Conservation (phyloP, 2,329 filamentous ascomycete genomes). For the Penicillium glabrum region DNA sequence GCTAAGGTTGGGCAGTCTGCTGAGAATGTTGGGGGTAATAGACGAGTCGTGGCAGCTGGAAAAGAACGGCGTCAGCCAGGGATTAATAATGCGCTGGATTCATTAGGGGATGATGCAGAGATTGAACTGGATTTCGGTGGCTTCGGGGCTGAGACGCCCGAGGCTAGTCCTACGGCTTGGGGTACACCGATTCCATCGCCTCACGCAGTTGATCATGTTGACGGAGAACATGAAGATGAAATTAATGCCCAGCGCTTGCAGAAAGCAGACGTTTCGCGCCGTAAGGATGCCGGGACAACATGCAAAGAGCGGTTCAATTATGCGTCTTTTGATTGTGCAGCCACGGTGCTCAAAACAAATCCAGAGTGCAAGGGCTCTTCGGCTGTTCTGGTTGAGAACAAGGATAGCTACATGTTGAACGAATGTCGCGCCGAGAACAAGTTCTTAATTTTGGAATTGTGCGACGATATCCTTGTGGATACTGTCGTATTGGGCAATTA, state of each 20-base stretch:
- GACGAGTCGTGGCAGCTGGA: conserved; percentile 49
- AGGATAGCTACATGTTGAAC: conserved; percentile 97
- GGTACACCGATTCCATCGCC: conserved; percentile 28
- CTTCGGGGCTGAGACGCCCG: conserved; percentile 53
- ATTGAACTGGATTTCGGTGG: conserved; percentile 72
- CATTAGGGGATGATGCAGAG: conserved; percentile 82
- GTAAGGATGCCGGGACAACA: conserved; percentile 93
- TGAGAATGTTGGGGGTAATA: conserved; percentile 62
- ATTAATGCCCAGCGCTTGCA: conserved; percentile 45
- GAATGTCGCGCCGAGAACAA: conserved; percentile 86
- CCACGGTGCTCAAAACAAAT: conserved; percentile 88
- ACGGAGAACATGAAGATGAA: conserved; percentile 18
- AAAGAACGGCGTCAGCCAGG: conserved; percentile 53
- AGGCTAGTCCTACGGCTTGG: conserved; percentile 34
- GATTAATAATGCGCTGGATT: conserved; percentile 70
- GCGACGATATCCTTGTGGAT: conserved; percentile 82
- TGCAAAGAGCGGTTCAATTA: conserved; percentile 98
- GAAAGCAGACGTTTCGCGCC: conserved; percentile 61
- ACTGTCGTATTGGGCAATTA: conserved; percentile 98
- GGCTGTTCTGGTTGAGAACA: conserved; percentile 90
- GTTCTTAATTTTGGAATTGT: conserved; percentile 91
- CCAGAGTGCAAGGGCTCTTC: conserved; percentile 82
- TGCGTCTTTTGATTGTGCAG: conserved; percentile 94
- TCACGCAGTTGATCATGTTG: conserved; percentile 5
- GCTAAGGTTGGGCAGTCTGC: conserved; percentile 78